Evolutionary conservation across 257 asterid species (phyloP).

Genomic region (Forsythia viridissima): DNA sequence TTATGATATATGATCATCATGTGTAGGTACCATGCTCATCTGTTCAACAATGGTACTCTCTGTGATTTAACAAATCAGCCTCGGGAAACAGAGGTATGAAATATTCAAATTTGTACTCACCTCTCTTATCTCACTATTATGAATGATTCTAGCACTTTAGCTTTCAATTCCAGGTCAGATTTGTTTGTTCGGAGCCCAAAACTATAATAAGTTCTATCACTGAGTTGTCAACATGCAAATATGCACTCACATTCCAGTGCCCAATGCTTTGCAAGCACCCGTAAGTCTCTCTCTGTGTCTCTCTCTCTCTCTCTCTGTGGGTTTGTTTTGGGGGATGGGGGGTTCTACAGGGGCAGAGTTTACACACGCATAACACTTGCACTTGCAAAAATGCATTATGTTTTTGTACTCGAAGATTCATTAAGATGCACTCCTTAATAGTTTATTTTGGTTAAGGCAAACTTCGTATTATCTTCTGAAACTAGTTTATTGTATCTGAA

Average conservation of each 20-base stretch:
- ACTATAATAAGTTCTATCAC: constrained; percentile 93
- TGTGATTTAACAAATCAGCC: constrained; percentile 92
- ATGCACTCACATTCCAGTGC: constrained; percentile 93
- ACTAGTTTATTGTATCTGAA: not conserved
- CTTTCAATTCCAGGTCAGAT: constrained; percentile 73
- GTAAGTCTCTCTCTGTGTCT: constrained; percentile 54
- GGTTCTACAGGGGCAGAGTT: not conserved
- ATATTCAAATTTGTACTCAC: constrained; percentile 20
- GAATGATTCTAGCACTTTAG: constrained; percentile 22
- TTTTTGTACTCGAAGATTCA: not conserved
- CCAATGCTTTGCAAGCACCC: constrained; percentile 98
- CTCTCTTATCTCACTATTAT: constrained; percentile 3
- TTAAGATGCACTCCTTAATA: not conserved
- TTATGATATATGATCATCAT: not conserved
- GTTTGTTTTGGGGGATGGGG: not conserved
- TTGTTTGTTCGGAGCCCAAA: constrained; percentile 92
- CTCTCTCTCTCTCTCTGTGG: not conserved
- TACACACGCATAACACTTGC: not conserved
- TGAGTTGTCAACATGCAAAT: constrained; percentile 95
- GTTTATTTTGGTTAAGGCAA: constrained; percentile 5
- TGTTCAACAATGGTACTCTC: constrained; percentile 78
- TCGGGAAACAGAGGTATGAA: constrained; percentile 84
- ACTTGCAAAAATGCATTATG: not conserved
- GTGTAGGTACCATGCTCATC: constrained; percentile 90
- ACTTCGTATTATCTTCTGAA: not conserved